Conservation (phyloP, 495 filamentous ascomycete genomes). For the Recurvomyces mirabilis region DNA sequence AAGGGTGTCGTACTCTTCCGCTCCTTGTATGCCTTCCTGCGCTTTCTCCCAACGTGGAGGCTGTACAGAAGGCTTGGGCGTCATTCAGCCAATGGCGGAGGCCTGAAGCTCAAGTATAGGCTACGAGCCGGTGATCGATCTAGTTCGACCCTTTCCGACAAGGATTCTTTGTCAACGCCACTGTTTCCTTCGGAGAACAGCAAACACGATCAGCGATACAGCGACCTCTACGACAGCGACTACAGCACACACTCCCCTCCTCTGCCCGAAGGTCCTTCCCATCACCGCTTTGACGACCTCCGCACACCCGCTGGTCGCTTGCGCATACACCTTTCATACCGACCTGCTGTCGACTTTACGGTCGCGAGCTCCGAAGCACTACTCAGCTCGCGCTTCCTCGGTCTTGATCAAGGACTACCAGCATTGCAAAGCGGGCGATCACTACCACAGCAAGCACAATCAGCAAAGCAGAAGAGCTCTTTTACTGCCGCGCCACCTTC, state of each 20-base stretch:
- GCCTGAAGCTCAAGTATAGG: conserved; percentile 68
- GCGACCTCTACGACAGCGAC: conserved; percentile 44
- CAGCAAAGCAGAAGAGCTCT: background rate
- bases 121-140: conserved; percentile 51
- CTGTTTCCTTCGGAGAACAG: conserved; percentile 57
- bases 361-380: conserved; percentile 2
- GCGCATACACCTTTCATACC: background rate
- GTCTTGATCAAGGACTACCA: background rate
- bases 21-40: conserved; percentile 74
- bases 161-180: conserved; percentile 48
- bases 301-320: background rate
- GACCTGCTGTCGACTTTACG: background rate
- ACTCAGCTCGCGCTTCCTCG: conserved; percentile 2
- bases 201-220: conserved; percentile 24
- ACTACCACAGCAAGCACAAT: background rate
- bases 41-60: conserved; percentile 80
- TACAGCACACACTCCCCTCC: conserved; percentile 42
- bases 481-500: background rate
- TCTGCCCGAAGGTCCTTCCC: background rate
- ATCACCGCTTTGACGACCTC: conserved; percentile 1
- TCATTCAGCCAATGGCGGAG: conserved; percentile 52
- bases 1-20: conserved; percentile 89
- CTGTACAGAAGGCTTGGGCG: conserved; percentile 46
- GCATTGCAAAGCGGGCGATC: background rate
- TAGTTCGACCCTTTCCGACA: conserved; percentile 37